Percentiles rank a stretch among this genome's conserved stretches.
These are phyloP conservation scores for Cordyceps tenuipes DNA, from an alignment of 2,329 filamentous ascomycete genomes.

Conservation along the genomic window DNA sequence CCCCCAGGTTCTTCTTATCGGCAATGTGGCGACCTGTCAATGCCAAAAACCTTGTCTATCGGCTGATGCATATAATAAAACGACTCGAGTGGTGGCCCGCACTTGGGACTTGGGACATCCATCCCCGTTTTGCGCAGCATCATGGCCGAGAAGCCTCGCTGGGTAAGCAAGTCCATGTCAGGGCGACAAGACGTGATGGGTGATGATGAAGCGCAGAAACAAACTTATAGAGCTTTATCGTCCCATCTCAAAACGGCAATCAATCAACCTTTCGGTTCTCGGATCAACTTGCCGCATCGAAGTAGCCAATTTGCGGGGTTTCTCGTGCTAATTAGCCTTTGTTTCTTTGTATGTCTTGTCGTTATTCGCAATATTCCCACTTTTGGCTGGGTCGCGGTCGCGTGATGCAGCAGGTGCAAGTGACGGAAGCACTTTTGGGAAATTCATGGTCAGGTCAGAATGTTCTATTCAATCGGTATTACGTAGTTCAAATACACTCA, in stretches of 20 bases:
- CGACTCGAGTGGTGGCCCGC: neutral
- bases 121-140: neutral
- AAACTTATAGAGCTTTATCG: neutral
- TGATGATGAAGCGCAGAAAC: too few species aligned
- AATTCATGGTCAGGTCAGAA: too few species aligned
- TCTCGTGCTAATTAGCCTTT: slow-evolving; percentile 10
- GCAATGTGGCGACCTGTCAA: neutral
- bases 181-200: too few species aligned
- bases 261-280: neutral
- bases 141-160: neutral
- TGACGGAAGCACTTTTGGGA: too few species aligned
- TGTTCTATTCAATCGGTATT: too few species aligned
- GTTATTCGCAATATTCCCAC: neutral
- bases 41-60: neutral
- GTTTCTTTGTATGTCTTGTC: neutral
- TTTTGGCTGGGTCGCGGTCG: neutral
- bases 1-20: neutral
- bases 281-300: slow-evolving; percentile 6
- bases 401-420: neutral
- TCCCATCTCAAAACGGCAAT: slow-evolving; percentile 5
- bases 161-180: neutral
- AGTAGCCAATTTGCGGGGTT: neutral
- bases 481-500: too few species aligned
- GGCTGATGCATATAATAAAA: neutral
- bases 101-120: too few species aligned